phyloP scores from a whole-genome alignment of 1,284 basidiomycete genomes.

The Trametes sp. region DNA sequence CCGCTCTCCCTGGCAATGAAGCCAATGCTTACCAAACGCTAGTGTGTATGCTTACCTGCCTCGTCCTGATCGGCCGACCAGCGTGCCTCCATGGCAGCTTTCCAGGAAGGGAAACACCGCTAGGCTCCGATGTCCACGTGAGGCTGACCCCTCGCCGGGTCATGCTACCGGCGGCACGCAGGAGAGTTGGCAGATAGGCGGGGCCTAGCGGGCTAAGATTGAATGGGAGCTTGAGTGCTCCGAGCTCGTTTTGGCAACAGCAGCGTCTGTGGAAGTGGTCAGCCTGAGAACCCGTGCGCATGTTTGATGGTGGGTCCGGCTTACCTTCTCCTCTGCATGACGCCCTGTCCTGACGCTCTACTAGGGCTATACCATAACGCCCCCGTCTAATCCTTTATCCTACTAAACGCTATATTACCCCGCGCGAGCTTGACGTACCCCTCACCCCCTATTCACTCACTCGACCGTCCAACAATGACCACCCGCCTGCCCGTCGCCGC shows the following conservation, averaged over 20 bases:
- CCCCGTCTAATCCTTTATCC: constrained; percentile 27
- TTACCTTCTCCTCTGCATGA: constrained; percentile 25
- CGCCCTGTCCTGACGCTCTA: constrained; percentile 16
- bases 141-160: constrained; percentile 13
- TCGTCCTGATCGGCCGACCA: background rate
- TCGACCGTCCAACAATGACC: constrained; percentile 15
- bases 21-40: too few species aligned
- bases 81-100: background rate
- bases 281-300: constrained; percentile 15
- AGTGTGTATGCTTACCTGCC: background rate
- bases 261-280: constrained; percentile 11
- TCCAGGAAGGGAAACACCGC: background rate
- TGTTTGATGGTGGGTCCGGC: constrained; percentile 16
- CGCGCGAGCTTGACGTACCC: background rate
- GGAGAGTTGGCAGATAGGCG: constrained; percentile 6
- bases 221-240: background rate
- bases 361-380: constrained; percentile 15
- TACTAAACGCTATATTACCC: constrained; percentile 22
- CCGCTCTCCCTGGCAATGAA: background rate
- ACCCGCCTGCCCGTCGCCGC: constrained; percentile 8
- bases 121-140: constrained; percentile 16
- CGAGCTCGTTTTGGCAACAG: constrained; percentile 9
- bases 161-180: constrained; percentile 6
- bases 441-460: constrained; percentile 2
- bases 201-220: background rate